Evolutionary conservation across 1,139 yeast genomes (phyloP), one percentile per base, ranked within the genome.

Genomic region (Candida pseudoviswanathii): DNA sequence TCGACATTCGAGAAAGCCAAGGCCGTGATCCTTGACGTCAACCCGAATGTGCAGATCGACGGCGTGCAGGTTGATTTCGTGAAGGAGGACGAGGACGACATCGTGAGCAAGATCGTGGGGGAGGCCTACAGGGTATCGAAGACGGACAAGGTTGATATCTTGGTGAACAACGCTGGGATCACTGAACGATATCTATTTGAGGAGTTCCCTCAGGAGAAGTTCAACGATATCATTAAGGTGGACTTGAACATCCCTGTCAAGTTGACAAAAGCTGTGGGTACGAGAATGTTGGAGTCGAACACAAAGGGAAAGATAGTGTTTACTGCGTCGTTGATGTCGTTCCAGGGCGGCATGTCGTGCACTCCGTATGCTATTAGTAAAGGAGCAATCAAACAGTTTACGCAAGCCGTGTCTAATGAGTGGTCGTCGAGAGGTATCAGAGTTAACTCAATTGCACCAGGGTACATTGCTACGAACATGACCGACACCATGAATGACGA

Each of bases 121-220:
- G 68, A 68, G 52, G 78, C 75, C 38, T 59, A 67, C 46, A 54
- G 58, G 21, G 69, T 71, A 27, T 66, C 75, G 36, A 65, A 63
- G 44, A 51, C 61, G 30, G 51, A 51, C 1, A 59, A 64, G 33
- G 70, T 81, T 50, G 82, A 81, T 57, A 73, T 81, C 10, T 69
- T 84, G 64, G 62, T 82, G 54, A 81, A 81, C 58, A 80, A 81
- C 57, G 86, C 85, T 5, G 86, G 86, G 8, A 75, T 80, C 50
- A 70, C 70, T 43, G 54, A 62, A 44, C 65, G 81, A 26, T 62
- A 60, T 26, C 70, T 51, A 8, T 46, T 49, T 47, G 55, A 52
- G 32, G 33, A 43, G 3, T 52, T 52, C 31, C 73, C 69, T 27
- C 61, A 64, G 50, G 79, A 82, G 47, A 71, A 69, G 45, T 73